Percentiles rank a stretch among this genome's conserved stretches.
Evolutionary conservation across 2,329 filamentous ascomycete species (phyloP).

Genomic region (Biscogniauxia sp.): DNA sequence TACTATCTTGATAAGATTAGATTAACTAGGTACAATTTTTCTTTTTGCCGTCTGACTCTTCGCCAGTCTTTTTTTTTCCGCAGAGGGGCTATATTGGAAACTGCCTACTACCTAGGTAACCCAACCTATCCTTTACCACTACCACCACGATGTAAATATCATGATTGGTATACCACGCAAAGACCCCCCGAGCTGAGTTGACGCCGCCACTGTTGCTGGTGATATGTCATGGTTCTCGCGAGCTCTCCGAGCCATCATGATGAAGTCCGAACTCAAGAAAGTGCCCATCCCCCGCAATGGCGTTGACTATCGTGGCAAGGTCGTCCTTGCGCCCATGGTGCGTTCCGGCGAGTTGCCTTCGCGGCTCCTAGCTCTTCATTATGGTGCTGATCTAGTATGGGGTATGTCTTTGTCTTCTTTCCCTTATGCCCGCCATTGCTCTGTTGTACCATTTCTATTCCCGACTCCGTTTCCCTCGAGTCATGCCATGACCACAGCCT

Average conservation of each 20-base stretch:
- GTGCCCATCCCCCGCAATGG: conserved; percentile 85
- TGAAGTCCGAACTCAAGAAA: conserved; percentile 59
- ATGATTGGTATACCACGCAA: not conserved
- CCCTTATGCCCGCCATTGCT: not conserved
- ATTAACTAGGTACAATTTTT: not conserved
- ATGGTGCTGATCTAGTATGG: conserved; percentile 97
- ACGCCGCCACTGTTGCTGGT: conserved; percentile 6
- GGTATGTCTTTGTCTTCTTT: conserved; percentile 52
- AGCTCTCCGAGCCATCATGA: conserved; percentile 53
- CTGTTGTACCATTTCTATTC: not conserved
- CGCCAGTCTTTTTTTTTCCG: not conserved
- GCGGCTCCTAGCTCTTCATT: conserved; percentile 83
- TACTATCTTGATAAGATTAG: not conserved
- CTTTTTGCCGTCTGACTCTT: not conserved
- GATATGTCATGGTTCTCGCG: conserved; percentile 25
- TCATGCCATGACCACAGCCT: not conserved
- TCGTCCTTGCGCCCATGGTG: conserved; percentile 97
- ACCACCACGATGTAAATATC: not conserved
- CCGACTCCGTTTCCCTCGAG: not conserved
- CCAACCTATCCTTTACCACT: not conserved
- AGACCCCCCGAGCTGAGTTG: not conserved
- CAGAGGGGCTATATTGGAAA: not conserved
- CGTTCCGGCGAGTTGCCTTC: conserved; percentile 94
- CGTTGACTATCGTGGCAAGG: conserved; percentile 89
- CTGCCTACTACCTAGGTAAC: too few relatives aligned